Base-by-base conservation (phyloP, 371 early-diverging fungal genomes). In the Saksenaea vasiformis region DNA sequence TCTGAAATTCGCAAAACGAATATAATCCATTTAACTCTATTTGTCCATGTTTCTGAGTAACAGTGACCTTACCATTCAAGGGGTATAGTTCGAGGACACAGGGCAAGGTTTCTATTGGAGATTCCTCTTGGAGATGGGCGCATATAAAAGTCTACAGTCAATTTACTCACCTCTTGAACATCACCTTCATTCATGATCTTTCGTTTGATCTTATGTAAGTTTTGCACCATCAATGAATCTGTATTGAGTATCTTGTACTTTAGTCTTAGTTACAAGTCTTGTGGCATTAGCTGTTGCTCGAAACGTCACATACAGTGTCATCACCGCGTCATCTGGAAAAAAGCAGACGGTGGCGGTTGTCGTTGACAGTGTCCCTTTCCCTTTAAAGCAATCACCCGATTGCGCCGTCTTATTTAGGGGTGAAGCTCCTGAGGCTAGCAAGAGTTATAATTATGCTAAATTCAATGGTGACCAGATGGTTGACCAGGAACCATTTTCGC, bases 351-450 rank as follows among this genome's bases (percentile, higher is more conserved):
- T 63, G 17, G 64, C 54, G 27, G 66, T 66, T 1, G 57, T 60
- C 15, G 57, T 66, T 26, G 57, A 61, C 39, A 56, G 17, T 37
- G 34, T 44, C 11, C n/a, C 14, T 13, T 53, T 53, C 38, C 61
- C 61, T 9, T 38, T 66, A 14, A 44, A 34, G 10, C 36, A 55
- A 10, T 56, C 61, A 5, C 22, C 61, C 1, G 26, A 53, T 8
- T 56, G 56, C 14, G 31, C 47, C 17, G 19, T 58, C 17, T 31
- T 58, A 19, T 27, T 58, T 13, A 54, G 54, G 1, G 72, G 72
- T 11, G 9, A 22, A 9, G 72, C 72, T 1, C 72, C 72, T 5
- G 11, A 15, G 5, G 64, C 66, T 5, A 17, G 39, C 14, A 19
- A 66, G 5, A 31, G 41, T 15, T 68, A 68, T 17, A 27, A 27